Base-by-base conservation (phyloP, 2,329 filamentous ascomycete genomes). In the Microsporum ferrugineum region DNA sequence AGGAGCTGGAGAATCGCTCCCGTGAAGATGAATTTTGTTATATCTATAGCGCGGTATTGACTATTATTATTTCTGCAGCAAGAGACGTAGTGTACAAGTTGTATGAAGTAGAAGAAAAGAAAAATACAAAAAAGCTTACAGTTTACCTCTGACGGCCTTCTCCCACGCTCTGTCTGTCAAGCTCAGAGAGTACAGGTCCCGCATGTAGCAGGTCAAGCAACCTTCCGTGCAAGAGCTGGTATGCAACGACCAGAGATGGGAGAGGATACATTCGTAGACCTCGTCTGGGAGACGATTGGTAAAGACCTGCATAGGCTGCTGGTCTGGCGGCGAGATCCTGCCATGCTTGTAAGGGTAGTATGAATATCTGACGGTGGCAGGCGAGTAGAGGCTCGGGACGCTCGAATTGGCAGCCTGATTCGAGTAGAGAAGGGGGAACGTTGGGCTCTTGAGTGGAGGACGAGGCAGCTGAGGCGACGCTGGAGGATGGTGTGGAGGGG, bases 101-200 rank as follows among this genome's bases (percentile, higher is more conserved):
- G 6, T 29, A 10, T 49, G 45, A 27, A 49, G 23, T n/a, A 57
- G n/a, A 23, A 10, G 14, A 14, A 33, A 41, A 14, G 36, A 57
- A 12, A 5, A 57, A 39, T 17, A 57, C 27, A 58, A n/a, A 29
- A 41, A n/a, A 36, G 14, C 76, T 73, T 74, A 84, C 78, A 84
- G 70, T 65, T 73, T 73, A 58, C 72, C 71, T 65, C 77, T 76
- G 8, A 80, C 80, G 12, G 76, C 76, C 63, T 76, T 78, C 65
- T 82, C 77, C 82, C 82, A 85, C n/a, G 76, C 71, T 59, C 79
- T 80, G 65, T 78, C 82, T 17, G 80, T 81, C 63, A 83, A 69
- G 56, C 79, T 77, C 34, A 84, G 71, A 56, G 77, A 76, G 64
- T 77, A 75, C 23, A 85, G 68, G 67, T 85, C 82, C 60, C 75